A percentile compares a stretch with the other conserved stretches of the same genome.
Conservation (phyloP, 306 rosid genomes). For the Lathyrus oleraceus region DNA sequence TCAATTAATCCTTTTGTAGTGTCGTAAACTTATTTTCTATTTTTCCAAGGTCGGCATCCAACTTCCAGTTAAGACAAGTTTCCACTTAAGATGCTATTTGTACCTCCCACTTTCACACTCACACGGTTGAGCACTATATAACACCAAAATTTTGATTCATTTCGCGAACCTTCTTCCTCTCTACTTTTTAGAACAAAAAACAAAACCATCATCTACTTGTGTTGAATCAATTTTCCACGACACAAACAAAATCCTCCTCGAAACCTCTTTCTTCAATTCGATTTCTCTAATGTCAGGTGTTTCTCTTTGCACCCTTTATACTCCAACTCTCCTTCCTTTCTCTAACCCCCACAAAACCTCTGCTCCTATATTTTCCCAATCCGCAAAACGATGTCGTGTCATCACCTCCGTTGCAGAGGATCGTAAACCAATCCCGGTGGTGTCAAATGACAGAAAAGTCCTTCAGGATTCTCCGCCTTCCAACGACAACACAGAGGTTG, state of each 20-base stretch:
- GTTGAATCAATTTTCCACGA: background rate
- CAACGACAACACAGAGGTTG: constrained; percentile 29
- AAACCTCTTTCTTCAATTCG: background rate
- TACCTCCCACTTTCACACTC: background rate
- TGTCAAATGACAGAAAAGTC: constrained; percentile 41
- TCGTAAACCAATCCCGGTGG: constrained; percentile 46
- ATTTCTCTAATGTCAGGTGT: constrained; percentile 45
- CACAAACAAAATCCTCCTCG: constrained; percentile 15
- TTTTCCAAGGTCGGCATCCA: too few species aligned
- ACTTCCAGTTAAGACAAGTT: background rate
- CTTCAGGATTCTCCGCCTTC: constrained; percentile 33
- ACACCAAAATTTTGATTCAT: background rate
- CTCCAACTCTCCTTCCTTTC: constrained; percentile 36
- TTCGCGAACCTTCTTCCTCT: background rate
- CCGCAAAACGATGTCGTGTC: constrained; percentile 45
- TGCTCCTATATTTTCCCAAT: constrained; percentile 29
- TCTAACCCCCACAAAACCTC: constrained; percentile 34
- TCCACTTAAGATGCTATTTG: background rate
- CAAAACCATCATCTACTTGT: too few species aligned
- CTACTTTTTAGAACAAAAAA: too few species aligned
- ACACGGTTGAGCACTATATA: background rate
- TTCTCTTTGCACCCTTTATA: constrained; percentile 39
- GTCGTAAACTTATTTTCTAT: background rate
- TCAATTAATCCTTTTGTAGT: background rate
- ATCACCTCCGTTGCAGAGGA: constrained; percentile 59